phyloP scores from a whole-genome alignment of 108 stramenopile genomes.

The Licmophora abbreviata region DNA sequence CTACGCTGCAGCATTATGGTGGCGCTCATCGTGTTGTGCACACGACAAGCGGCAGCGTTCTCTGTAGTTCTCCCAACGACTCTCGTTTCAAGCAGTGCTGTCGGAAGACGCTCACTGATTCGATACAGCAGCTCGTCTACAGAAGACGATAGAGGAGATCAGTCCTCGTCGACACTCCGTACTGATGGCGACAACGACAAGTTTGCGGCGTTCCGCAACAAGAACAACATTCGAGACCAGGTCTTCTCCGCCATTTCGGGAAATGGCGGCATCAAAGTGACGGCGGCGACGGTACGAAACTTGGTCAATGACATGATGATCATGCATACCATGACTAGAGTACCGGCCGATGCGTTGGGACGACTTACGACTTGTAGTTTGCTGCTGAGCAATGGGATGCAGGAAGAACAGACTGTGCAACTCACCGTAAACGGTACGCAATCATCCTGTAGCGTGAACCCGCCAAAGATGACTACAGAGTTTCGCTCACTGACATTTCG shows the following conservation, averaged over 20 bases:
- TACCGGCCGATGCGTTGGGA: conserved; percentile 66
- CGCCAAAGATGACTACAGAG: no score
- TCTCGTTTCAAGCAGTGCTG: not conserved
- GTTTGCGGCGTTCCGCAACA: conserved; percentile 36
- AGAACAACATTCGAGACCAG: conserved; percentile 71
- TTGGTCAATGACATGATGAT: conserved; percentile 76
- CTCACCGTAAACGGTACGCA: conserved; percentile 54
- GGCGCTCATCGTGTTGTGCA: no score
- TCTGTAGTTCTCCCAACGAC: no score
- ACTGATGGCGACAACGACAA: not conserved
- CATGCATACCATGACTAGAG: conserved; percentile 62
- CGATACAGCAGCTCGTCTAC: conserved; percentile 1
- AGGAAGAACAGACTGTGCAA: conserved; percentile 78
- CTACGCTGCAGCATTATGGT: no score
- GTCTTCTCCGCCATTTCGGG: conserved; percentile 72
- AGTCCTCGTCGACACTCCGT: no score
- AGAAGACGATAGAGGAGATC: not conserved
- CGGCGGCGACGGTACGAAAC: conserved; percentile 72
- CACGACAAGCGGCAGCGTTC: no score
- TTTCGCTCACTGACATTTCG: no score
- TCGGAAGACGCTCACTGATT: not conserved
- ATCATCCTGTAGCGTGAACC: not conserved
- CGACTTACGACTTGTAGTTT: conserved; percentile 55
- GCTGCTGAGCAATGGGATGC: conserved; percentile 76
- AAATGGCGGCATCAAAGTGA: conserved; percentile 76